Conservation (phyloP, 2,329 filamentous ascomycete genomes). For the Alternaria tenuissima region DNA sequence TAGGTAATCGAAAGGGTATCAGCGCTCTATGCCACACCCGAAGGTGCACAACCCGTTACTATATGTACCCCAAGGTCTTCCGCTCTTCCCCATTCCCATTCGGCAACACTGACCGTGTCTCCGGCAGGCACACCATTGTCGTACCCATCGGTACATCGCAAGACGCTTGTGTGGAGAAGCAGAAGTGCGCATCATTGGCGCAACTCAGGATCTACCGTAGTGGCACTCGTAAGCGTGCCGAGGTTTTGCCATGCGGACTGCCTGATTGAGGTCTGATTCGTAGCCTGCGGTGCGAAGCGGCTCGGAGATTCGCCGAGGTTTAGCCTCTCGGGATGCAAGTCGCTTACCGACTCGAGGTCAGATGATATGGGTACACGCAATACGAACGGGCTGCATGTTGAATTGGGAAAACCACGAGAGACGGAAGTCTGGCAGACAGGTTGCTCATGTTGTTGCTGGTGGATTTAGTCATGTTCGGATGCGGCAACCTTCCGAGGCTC, state of each 20-base stretch:
- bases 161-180: slow-evolving; percentile 23
- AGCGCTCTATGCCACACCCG: not conserved
- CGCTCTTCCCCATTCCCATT: slow-evolving; percentile 5
- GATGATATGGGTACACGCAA: slow-evolving; percentile 4
- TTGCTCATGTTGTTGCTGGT: slow-evolving; percentile 1
- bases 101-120: slow-evolving; percentile 26
- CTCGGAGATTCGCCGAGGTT: slow-evolving; percentile 15
- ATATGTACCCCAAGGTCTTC: slow-evolving; percentile 10
- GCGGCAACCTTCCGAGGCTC: slow-evolving; percentile 21
- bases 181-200: slow-evolving; percentile 19
- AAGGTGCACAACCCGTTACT: not conserved
- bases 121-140: slow-evolving; percentile 15
- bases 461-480: slow-evolving; percentile 7
- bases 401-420: not conserved
- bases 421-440: not conserved
- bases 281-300: not conserved
- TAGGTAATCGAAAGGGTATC: slow-evolving; percentile 9
- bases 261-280: slow-evolving; percentile 16
- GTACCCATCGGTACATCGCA: slow-evolving; percentile 10
- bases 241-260: slow-evolving; percentile 25
- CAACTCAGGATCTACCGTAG: slow-evolving; percentile 7
- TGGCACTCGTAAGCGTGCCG: slow-evolving; percentile 19
- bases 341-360: slow-evolving; percentile 9
- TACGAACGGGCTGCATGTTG: not conserved
- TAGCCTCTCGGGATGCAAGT: slow-evolving; percentile 7